phyloP scores from a whole-genome alignment of 176 grass and related monocot genomes.

The Tillandsia fasciculata region DNA sequence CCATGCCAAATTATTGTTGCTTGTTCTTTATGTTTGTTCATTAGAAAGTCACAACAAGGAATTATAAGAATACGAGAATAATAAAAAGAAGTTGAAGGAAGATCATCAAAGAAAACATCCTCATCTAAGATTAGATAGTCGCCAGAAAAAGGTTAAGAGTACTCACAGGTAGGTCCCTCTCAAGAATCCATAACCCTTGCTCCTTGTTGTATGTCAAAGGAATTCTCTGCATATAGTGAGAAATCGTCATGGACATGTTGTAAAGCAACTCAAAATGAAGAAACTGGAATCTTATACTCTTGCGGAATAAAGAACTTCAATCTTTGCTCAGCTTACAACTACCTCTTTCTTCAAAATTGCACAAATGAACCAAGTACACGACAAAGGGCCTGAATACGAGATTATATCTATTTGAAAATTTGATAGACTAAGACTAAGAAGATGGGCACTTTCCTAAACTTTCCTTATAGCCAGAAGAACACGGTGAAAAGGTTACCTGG shows the following conservation, averaged over 20 bases:
- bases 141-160: background rate
- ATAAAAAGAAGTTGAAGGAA: background rate
- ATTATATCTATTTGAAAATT: background rate
- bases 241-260: conserved; percentile 2
- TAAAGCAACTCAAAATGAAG: background rate
- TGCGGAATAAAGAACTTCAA: background rate
- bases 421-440: background rate
- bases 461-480: background rate
- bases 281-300: background rate
- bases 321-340: background rate
- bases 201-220: conserved; percentile 53
- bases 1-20: too few relatives aligned
- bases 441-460: background rate
- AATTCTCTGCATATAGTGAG: conserved; percentile 33
- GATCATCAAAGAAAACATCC: background rate
- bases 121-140: background rate
- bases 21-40: too few relatives aligned
- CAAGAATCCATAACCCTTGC: conserved; percentile 60
- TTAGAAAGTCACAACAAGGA: too few relatives aligned
- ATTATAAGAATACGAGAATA: background rate
- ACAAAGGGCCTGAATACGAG: background rate
- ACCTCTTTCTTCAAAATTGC: background rate
- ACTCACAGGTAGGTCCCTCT: conserved; percentile 82
- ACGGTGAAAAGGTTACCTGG: conserved; percentile 47
- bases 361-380: background rate